Evolutionary conservation across 495 filamentous ascomycete species (phyloP).

Genomic region (Aspergillus sclerotiicarbonarius): DNA sequence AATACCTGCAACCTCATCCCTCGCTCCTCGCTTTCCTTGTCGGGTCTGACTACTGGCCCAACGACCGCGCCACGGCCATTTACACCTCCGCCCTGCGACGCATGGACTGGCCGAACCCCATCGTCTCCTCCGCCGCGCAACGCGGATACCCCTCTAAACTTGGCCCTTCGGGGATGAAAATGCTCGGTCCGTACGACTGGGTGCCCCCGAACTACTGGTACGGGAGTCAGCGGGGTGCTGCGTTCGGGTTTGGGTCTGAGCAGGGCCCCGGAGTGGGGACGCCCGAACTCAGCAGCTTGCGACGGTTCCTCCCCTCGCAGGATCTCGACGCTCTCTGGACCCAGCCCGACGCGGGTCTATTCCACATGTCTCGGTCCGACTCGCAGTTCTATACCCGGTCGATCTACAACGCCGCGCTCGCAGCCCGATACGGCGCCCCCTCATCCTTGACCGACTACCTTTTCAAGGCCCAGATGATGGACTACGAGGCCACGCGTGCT

Average conservation of each 20-base stretch:
- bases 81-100: constrained; percentile 49
- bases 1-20: constrained; percentile 58
- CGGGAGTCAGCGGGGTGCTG: constrained; percentile 49
- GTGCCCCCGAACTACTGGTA: constrained; percentile 66
- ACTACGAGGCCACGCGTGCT: constrained; percentile 62
- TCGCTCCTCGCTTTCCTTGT: constrained; percentile 56
- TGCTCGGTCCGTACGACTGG: constrained; percentile 69
- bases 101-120: constrained; percentile 56
- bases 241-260: constrained; percentile 63
- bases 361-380: constrained; percentile 56
- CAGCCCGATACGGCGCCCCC: constrained; percentile 52
- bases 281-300: constrained; percentile 52
- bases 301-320: constrained; percentile 48
- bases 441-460: constrained; percentile 55
- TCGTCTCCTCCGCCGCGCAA: constrained; percentile 57
- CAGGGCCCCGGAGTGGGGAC: constrained; percentile 61
- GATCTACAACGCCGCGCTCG: constrained; percentile 57
- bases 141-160: constrained; percentile 51
- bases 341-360: constrained; percentile 48
- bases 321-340: constrained; percentile 58
- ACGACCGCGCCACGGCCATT: constrained; percentile 51
- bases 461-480: constrained; percentile 54
- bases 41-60: constrained; percentile 63
- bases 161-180: constrained; percentile 60
- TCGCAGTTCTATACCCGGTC: constrained; percentile 53